Base-by-base conservation (phyloP, 192 early-diverging fungal genomes). In the Podila clonocystis region DNA sequence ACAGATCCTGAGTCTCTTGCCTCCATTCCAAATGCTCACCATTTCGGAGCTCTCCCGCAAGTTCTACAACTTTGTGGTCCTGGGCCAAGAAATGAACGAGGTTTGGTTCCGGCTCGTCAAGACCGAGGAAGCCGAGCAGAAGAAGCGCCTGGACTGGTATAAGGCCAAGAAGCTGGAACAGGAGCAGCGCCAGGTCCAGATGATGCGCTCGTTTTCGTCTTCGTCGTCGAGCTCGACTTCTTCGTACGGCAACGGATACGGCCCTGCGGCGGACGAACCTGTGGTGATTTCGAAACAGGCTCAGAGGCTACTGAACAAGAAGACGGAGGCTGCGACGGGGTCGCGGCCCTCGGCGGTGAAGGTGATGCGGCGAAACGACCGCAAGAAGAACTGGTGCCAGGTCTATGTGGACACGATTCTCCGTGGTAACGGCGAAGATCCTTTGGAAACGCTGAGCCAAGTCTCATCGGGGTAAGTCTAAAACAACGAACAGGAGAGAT, bases 361-460 rank as follows among this genome's bases (percentile, higher is more conserved):
- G 57, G 70, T 34, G 13, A 80, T 80, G 77, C 68, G 67, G 48
- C 60, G 77, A 11, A 34, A 62, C 5, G 77, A 80, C 28, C 49
- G 77, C 20, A 80, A 80, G 50, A 72, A 73, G 67, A 80, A 80
- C 29, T 80, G 77, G 77, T 80, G 77, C 63, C 72, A 80, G 57
- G 62, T 73, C 12, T 80, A 80, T 73, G 77, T 80, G 20, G 77
- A 80, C 61, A 36, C 77, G 24, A 73, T 80, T 29, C 49, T 80
- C 26, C 77, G 77, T 58, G 77, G 77, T 24, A 68, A 69, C 31
- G 62, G 77, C 11, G 71, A 80, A 15, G 68, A 67, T 57, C 70
- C 67, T 9, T 30, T 80, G 0, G 55, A 65, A 45, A 7, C 77
- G 1, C 41, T 80, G 77, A 68, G 48, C 36, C 50, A 68, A 45